Conservation (phyloP, 2,329 filamentous ascomycete genomes). For the Alternaria sp. region DNA sequence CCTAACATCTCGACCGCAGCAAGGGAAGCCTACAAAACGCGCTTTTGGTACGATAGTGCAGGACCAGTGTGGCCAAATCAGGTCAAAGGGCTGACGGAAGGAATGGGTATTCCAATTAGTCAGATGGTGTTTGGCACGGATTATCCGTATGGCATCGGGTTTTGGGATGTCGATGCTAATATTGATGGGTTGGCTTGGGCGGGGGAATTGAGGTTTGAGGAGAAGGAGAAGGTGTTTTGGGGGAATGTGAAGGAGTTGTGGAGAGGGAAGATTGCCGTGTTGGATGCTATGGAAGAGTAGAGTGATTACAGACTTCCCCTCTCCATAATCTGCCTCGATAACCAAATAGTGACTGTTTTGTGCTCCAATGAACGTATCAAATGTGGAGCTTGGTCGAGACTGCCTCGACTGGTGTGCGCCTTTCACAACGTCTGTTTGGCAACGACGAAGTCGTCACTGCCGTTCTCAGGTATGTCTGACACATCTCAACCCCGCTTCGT, state of each 20-base stretch:
- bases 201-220: slow-evolving; percentile 21
- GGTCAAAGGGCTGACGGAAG: slow-evolving; percentile 43
- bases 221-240: slow-evolving; percentile 39
- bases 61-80: slow-evolving; percentile 47
- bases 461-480: background rate
- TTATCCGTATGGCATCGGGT: slow-evolving; percentile 48
- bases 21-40: slow-evolving; percentile 35
- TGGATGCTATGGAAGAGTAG: background rate
- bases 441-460: background rate
- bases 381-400: background rate
- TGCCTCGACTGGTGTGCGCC: background rate
- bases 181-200: slow-evolving; percentile 37
- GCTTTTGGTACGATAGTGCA: slow-evolving; percentile 49
- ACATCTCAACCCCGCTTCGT: background rate
- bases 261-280: slow-evolving; percentile 26
- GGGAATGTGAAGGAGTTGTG: slow-evolving; percentile 36
- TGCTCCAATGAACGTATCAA: background rate
- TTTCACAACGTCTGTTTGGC: background rate
- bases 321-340: background rate
- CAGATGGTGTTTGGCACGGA: slow-evolving; percentile 50
- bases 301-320: background rate
- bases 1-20: slow-evolving; percentile 30
- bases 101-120: slow-evolving; percentile 34
- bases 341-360: background rate
- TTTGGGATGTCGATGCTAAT: slow-evolving; percentile 45